phyloP scores from a whole-genome alignment of 805 yeast species.

The Schizosaccharomyces osmophilus region DNA sequence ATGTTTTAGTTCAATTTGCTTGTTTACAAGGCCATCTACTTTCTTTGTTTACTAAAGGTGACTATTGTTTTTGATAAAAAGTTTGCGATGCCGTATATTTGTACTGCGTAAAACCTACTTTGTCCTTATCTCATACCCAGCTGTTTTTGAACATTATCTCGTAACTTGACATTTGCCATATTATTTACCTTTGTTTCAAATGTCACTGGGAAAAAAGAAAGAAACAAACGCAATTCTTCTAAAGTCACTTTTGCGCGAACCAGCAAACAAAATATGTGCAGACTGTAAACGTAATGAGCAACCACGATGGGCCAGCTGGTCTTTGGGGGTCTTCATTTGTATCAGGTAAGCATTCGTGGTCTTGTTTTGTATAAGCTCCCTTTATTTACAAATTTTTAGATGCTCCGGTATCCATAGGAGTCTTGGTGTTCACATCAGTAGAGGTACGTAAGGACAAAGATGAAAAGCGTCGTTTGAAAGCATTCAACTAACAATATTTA shows the following conservation, averaged over 20 bases:
- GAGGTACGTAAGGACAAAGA: conserved; percentile 14
- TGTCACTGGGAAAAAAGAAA: not conserved
- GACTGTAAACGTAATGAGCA: conserved; percentile 77
- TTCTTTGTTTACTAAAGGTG: no score
- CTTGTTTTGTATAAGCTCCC: not conserved
- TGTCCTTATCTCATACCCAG: no score
- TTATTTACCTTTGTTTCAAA: not conserved
- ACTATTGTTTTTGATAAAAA: no score
- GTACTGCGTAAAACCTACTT: no score
- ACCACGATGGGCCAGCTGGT: conserved; percentile 98
- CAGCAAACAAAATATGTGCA: conserved; percentile 56
- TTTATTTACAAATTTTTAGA: conserved; percentile 13
- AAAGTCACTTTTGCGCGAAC: conserved; percentile 50
- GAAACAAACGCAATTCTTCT: conserved; percentile 37
- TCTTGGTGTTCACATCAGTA: conserved; percentile 83
- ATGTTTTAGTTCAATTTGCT: no score
- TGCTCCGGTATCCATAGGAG: conserved; percentile 92
- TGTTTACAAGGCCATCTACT: no score
- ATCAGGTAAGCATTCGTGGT: conserved; percentile 19
- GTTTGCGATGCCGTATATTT: no score
- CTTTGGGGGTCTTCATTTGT: conserved; percentile 74
- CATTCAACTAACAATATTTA: not conserved
- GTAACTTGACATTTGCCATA: not conserved
- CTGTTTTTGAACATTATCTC: no score
- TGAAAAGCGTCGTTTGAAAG: not conserved